Conservation (phyloP, 495 filamentous ascomycete genomes). For the Neurospora sp. region DNA sequence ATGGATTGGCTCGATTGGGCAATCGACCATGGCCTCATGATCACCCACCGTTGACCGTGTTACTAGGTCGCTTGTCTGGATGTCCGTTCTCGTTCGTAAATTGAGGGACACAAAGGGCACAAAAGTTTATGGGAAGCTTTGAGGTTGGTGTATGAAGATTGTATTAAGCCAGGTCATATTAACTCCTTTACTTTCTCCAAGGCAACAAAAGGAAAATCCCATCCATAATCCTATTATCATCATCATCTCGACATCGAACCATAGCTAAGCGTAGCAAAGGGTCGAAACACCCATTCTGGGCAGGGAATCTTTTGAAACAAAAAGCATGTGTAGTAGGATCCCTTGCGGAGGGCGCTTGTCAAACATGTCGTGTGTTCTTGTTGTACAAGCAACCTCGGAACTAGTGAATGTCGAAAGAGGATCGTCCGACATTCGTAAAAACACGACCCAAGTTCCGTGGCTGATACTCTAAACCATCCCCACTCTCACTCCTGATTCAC, state of each 20-base stretch:
- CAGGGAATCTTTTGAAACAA: background rate
- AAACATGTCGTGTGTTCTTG: background rate
- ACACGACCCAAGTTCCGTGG: background rate
- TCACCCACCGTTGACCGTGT: background rate
- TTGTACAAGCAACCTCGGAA: background rate
- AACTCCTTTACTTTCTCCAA: background rate
- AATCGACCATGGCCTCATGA: background rate
- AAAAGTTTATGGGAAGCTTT: background rate
- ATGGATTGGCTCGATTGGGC: background rate
- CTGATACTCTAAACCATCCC: background rate
- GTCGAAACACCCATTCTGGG: background rate
- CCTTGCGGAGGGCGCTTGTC: background rate
- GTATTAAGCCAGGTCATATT: background rate
- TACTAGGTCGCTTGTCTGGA: background rate
- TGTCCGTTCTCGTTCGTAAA: background rate
- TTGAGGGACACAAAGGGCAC: background rate
- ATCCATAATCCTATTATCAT: background rate
- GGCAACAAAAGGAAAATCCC: background rate
- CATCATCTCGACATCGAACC: background rate
- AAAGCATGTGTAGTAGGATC: background rate
- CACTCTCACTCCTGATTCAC: background rate
- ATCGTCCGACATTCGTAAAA: background rate
- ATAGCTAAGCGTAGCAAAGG: background rate
- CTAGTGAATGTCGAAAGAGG: background rate
- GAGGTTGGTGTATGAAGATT: background rate